Conservation (phyloP, 192 early-diverging fungal species). For the Spizellomyces punctatus region DNA sequence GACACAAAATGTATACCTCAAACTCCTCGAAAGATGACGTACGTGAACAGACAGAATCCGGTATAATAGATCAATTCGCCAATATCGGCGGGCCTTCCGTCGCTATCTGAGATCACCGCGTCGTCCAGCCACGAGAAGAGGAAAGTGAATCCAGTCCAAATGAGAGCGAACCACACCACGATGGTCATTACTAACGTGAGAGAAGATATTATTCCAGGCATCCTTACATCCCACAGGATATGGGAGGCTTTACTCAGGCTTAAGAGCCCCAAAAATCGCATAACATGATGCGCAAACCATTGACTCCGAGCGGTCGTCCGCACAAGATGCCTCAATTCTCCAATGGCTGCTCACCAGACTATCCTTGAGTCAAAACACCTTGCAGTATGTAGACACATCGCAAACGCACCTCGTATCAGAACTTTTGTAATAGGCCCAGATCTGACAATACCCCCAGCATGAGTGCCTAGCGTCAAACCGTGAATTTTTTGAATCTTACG, state of each 20-base stretch:
- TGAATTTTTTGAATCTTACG: too few species aligned
- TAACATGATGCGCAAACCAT: background rate
- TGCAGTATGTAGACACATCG: too few species aligned
- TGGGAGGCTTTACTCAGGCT: background rate
- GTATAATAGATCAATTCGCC: background rate
- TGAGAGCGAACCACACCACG: background rate
- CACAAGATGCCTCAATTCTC: background rate
- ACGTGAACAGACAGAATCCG: slow-evolving; percentile 2
- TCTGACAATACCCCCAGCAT: background rate
- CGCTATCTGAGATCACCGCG: background rate
- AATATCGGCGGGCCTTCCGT: background rate
- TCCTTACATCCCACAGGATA: background rate
- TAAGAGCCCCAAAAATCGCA: background rate
- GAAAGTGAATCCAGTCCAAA: background rate
- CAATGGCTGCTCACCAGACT: background rate
- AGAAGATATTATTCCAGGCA: too few species aligned
- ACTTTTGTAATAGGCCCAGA: background rate
- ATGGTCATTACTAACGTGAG: background rate
- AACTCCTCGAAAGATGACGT: background rate
- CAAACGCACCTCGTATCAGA: background rate
- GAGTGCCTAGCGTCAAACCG: too few species aligned
- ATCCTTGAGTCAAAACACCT: too few species aligned
- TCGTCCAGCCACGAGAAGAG: background rate
- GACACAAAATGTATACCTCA: background rate
- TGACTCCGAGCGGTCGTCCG: background rate